phyloP scores from a whole-genome alignment of 2,329 filamentous ascomycete genomes.

The Stylonectria norvegica region DNA sequence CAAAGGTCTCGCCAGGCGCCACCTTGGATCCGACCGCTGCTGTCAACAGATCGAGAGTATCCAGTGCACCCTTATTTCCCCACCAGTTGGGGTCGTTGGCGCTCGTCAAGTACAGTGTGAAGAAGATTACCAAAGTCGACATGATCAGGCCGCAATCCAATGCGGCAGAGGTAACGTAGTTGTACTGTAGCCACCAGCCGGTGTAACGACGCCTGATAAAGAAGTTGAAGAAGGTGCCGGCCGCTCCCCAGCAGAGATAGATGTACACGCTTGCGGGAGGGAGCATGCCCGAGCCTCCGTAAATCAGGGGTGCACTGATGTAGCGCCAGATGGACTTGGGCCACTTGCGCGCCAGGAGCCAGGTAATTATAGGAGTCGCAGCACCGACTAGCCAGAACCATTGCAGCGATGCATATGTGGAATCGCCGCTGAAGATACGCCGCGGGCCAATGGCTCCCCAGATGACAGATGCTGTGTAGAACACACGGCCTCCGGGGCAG shows the following conservation, averaged over 20 bases:
- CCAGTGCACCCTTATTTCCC: conserved; percentile 49
- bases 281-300: conserved; percentile 59
- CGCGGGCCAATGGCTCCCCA: conserved; percentile 71
- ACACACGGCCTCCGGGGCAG: conserved; percentile 52
- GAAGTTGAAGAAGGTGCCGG: conserved; percentile 67
- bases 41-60: conserved; percentile 45
- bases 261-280: conserved; percentile 69
- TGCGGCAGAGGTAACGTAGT: conserved; percentile 69
- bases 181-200: conserved; percentile 76
- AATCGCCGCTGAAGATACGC: conserved; percentile 63
- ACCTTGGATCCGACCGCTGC: conserved; percentile 43
- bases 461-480: conserved; percentile 67
- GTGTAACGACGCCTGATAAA: conserved; percentile 61
- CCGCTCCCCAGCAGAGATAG: conserved; percentile 67
- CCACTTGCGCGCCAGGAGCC: conserved; percentile 57
- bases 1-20: conserved; percentile 47
- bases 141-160: conserved; percentile 66
- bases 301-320: conserved; percentile 65
- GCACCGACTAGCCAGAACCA: conserved; percentile 70
- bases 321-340: conserved; percentile 62
- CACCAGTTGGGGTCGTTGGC: conserved; percentile 58
- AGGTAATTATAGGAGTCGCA: conserved; percentile 60
- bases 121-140: conserved; percentile 66
- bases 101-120: conserved; percentile 60
- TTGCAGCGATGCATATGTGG: conserved; percentile 61